A percentile compares a stretch with the other conserved stretches of the same genome.
Conservation (phyloP, 768 basidiomycete genomes). For the Boletus insuetus region DNA sequence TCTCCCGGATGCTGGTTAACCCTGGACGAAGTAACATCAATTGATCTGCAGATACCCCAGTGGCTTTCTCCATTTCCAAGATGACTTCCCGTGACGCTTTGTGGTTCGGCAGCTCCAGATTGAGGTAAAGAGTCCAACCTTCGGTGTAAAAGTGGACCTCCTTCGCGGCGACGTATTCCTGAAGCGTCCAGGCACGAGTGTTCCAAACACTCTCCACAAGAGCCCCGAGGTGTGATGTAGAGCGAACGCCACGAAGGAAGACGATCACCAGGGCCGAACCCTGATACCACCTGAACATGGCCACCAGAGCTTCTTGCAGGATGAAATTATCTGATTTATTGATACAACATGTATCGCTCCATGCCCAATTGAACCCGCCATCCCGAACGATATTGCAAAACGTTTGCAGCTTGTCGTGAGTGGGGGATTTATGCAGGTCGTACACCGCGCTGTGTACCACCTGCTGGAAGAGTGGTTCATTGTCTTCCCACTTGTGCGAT, state of each 20-base stretch:
- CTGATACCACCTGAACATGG: background rate
- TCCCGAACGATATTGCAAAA: background rate
- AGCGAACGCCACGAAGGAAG: background rate
- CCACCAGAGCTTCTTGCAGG: background rate
- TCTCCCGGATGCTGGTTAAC: background rate
- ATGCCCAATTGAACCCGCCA: background rate
- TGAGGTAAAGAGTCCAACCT: background rate
- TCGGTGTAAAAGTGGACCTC: background rate
- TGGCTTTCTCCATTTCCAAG: conserved; percentile 5
- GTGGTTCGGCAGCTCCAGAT: background rate
- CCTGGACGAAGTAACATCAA: background rate
- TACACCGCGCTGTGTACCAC: background rate
- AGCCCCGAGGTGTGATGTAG: background rate
- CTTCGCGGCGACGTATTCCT: background rate
- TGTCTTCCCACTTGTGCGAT: background rate
- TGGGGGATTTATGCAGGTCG: background rate
- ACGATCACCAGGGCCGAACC: background rate
- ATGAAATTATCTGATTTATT: background rate
- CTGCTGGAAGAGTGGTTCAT: background rate
- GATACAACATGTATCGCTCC: background rate
- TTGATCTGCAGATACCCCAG: background rate
- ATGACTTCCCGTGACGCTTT: background rate
- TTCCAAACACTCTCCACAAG: background rate
- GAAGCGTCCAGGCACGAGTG: background rate
- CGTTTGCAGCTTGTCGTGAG: background rate